A percentile compares a stretch with the other conserved stretches of the same genome.
Conservation (phyloP, 768 basidiomycete species). For the Tricholoma sp. region DNA sequence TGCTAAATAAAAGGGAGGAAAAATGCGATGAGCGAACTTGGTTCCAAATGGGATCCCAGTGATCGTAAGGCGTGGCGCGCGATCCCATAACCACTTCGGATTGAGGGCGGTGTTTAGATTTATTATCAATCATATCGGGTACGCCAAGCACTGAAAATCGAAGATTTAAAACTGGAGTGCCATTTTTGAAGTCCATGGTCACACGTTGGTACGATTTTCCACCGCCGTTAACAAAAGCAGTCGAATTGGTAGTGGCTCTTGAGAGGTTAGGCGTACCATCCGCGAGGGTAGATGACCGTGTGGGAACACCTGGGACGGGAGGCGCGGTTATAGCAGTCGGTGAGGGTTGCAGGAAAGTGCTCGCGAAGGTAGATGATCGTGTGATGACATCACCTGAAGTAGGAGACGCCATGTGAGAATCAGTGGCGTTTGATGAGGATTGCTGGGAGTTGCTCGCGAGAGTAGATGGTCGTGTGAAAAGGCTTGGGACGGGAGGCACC, state of each 20-base stretch:
- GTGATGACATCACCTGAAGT: constrained; percentile 12
- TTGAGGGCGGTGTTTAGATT: constrained; percentile 20
- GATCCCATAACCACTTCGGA: constrained; percentile 10
- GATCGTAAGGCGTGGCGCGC: background rate
- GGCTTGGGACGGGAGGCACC: constrained; percentile 20
- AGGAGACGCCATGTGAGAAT: constrained; percentile 31
- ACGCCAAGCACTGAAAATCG: constrained; percentile 49
- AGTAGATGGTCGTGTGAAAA: constrained; percentile 17
- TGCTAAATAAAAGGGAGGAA: background rate
- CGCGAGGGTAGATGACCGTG: constrained; percentile 4
- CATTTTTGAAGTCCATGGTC: constrained; percentile 40
- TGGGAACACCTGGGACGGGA: constrained; percentile 16
- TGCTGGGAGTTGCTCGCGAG: constrained; percentile 51
- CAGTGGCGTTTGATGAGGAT: constrained; percentile 40
- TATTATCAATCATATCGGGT: constrained; percentile 29
- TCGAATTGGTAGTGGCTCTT: constrained; percentile 17
- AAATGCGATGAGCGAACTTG: background rate
- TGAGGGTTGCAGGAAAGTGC: constrained; percentile 29
- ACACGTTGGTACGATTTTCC: constrained; percentile 35
- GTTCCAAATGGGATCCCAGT: background rate
- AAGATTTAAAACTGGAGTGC: constrained; percentile 47
- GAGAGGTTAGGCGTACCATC: constrained; percentile 9
- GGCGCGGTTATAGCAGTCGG: constrained; percentile 32
- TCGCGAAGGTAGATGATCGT: constrained; percentile 2
- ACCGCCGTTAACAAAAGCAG: background rate